Evolutionary conservation across 768 basidiomycete species (phyloP), one percentile per base, ranked within the genome.

Genomic region (Suillus subaureus): DNA sequence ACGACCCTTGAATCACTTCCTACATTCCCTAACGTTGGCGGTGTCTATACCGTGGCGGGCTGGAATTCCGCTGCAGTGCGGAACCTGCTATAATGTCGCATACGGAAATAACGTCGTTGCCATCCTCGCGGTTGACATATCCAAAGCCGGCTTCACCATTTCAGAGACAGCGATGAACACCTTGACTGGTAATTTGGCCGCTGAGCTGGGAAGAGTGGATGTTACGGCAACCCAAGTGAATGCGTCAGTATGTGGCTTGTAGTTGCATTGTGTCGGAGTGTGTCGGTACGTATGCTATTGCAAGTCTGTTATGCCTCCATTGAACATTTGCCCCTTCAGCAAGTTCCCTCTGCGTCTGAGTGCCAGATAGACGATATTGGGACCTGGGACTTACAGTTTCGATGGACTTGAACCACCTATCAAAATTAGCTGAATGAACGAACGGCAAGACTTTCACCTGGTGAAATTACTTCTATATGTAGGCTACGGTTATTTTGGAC

Each of bases 91-190:
- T 54, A 63, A 67, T 4, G 67, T 79, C 43, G 74, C 71, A 13
- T 79, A 70, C 61, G 64, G 57, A 0, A 49, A 1, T 26, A 81
- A 64, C 51, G 84, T 74, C 57, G 77, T 89, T 72, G 81, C 82
- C 58, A 73, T 89, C 16, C 67, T 85, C 12, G 90, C 84, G 2
- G 80, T 90, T 47, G 90, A 91, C 67, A 74, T 75, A 64, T 79
- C 87, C 15, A 62, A 40, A 45, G 40, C 51, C 2, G 82, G 82
- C 3, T 84, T 84, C 70, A 83, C 82, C 9, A 37, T 69, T 18
- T 76, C 75, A 12, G 9, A 68, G 61, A 28, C 0, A 62, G 75
- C 75, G 61, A 78, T 76, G 77, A 51, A 77, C 57, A 33, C 13
- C 0, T 28, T 76, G 68, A 76, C 75, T 37, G 28, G 21, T 1